Evolutionary conservation across 352 stramenopile species (phyloP), one percentile per base, ranked within the genome.

Genomic region (Pythium insidiosum): DNA sequence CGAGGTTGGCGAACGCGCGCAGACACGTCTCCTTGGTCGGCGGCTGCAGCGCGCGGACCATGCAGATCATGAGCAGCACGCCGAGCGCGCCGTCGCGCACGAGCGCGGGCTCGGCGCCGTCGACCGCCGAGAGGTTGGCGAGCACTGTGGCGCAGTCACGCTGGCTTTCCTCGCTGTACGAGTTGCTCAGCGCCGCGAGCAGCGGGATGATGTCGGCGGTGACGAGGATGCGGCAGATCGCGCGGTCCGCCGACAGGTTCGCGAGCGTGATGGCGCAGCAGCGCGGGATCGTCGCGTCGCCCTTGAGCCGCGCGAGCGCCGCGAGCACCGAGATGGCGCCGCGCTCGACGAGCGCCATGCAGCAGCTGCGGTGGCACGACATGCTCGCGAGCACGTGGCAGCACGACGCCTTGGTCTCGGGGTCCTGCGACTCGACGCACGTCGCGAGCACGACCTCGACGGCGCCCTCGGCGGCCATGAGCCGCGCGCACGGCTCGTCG

Each of bases 91-190:
- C 73, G 61, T 87, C 68, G 10, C 22, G 35, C 15, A 86, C 74
- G 0, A 92, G 58, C 6, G 50, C 33, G 10, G 44, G 31, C 53
- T 92, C 79, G 3, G 65, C 46, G 0, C 71, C 76, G 1, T 47
- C 35, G 5, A 87, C 61, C 30, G 50, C 77, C 13, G 76, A 88
- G 12, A 92, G 52, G 23, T 89, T 88, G 48, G 72, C 88, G 4
- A 92, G 35, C 3, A 88, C 66, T 37, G 74, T 76, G 1, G 74
- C 73, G 31, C 76, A 89, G 23, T 91, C 75, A 5, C 73, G 65
- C 44, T 91, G 79, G 22, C 60, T 85, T 18, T 87, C 73, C 62
- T 89, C 79, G 31, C 79, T 91, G 61, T 90, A 88, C 10, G 74
- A 87, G 34, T 90, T 84, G 50, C 75, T 90, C 4, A 88, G 56